phyloP scores from a whole-genome alignment of 805 yeast species.

The Sugiyamaella marilandica region DNA sequence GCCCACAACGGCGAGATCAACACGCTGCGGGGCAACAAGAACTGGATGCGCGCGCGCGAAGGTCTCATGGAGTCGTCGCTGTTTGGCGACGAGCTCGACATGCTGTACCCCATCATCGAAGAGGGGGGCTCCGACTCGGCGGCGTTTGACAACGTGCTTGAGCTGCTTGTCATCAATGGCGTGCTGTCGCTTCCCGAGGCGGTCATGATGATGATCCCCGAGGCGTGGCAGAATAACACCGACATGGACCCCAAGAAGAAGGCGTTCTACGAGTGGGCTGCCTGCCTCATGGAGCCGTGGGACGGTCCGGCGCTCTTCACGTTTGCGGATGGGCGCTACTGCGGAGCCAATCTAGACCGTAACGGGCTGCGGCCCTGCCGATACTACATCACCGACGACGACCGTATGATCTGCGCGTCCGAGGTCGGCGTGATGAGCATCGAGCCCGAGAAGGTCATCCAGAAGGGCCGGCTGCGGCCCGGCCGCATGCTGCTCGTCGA shows the following conservation, averaged over 20 bases:
- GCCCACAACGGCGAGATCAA: conserved; percentile 99
- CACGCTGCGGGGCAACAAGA: conserved; percentile 94
- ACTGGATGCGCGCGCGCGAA: conserved; percentile 99
- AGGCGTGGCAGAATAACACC: conserved; percentile 90
- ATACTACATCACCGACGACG: conserved; percentile 90
- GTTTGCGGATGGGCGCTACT: conserved; percentile 94
- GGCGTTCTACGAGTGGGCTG: conserved; percentile 99
- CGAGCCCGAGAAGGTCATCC: conserved; percentile 72
- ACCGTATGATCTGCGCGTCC: conserved; percentile 94
- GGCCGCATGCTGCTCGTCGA: conserved; percentile 95
- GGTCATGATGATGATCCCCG: conserved; percentile 94
- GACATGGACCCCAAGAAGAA: conserved; percentile 85
- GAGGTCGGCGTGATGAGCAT: conserved; percentile 96
- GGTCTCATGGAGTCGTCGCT: conserved; percentile 87
- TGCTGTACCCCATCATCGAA: conserved; percentile 90
- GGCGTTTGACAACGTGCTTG: conserved; percentile 93
- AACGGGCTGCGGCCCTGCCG: conserved; percentile 98
- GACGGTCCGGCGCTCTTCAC: conserved; percentile 98
- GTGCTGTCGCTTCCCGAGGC: conserved; percentile 93
- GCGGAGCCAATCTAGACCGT: conserved; percentile 97
- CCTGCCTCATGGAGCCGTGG: conserved; percentile 99
- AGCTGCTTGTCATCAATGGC: conserved; percentile 86
- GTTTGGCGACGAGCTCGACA: conserved; percentile 88
- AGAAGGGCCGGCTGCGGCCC: conserved; percentile 92
- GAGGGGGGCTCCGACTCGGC: conserved; percentile 99